These are phyloP conservation scores for Candida sithepensis DNA, from an alignment of 805 yeast genomes.

Conservation along the genomic window DNA sequence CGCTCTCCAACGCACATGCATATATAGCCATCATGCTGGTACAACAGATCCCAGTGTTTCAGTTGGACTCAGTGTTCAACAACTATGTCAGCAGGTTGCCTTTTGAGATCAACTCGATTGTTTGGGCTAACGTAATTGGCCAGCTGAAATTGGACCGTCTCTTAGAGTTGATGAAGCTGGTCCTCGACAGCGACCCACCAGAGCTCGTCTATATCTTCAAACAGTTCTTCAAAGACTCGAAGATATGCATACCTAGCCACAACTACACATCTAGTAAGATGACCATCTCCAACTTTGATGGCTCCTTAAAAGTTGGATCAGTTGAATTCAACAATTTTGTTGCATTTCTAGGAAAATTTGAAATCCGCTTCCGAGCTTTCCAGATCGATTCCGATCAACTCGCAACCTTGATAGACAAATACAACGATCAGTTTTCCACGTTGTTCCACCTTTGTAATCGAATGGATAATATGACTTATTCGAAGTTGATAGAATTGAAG, in stretches of 20 bases:
- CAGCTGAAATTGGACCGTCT: not conserved
- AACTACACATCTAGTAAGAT: not conserved
- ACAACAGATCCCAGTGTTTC: not conserved
- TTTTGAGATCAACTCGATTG: not conserved
- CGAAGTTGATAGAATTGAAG: not conserved
- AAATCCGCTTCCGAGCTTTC: not conserved
- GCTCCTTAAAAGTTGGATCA: not conserved
- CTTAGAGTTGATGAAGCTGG: not conserved
- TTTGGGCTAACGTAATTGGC: not conserved
- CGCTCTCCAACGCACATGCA: not conserved
- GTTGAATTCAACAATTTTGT: not conserved
- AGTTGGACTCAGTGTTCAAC: not conserved
- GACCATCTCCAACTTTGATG: not conserved
- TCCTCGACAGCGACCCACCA: not conserved
- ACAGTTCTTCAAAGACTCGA: not conserved
- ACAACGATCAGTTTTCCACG: not conserved
- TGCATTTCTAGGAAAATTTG: not conserved
- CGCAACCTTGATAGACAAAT: not conserved
- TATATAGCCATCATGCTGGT: not conserved
- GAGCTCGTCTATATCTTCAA: not conserved
- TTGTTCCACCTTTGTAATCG: not conserved
- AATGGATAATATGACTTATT: not conserved
- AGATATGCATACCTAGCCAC: not conserved
- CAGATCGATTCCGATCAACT: constrained; percentile 1
- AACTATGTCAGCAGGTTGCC: not conserved